These are phyloP conservation scores for Chlorella vulgaris DNA, from an alignment of 139 green algal genomes.

Conservation along the genomic window DNA sequence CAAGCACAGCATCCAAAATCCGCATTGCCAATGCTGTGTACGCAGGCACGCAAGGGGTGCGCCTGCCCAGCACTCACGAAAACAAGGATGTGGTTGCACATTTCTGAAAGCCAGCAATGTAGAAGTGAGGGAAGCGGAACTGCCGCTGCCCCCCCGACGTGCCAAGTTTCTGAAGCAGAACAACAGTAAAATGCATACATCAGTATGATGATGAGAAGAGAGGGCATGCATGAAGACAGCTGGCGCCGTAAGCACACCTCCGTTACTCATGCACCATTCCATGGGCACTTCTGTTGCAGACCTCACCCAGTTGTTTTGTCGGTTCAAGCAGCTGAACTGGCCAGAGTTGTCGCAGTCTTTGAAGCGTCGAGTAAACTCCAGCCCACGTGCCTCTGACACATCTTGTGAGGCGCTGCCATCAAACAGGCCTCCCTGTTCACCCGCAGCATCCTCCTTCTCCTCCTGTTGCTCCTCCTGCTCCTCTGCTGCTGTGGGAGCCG, in stretches of 20 bases:
- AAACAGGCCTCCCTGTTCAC: background rate
- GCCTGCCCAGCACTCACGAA: background rate
- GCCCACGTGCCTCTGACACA: background rate
- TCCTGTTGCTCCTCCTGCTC: background rate
- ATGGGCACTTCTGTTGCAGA: too few relatives aligned
- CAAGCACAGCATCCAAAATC: too few relatives aligned
- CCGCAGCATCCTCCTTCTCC: background rate
- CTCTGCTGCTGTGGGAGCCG: too few relatives aligned
- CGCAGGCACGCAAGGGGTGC: too few relatives aligned
- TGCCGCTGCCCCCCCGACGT: background rate
- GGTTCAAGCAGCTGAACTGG: background rate
- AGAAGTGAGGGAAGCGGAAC: slow-evolving; percentile 30
- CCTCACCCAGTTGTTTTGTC: slow-evolving; percentile 3
- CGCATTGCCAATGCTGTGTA: too few relatives aligned
- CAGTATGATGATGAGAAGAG: background rate
- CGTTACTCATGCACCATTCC: too few relatives aligned
- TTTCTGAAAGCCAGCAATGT: slow-evolving; percentile 18
- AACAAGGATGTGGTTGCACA: slow-evolving; percentile 17
- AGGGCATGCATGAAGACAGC: background rate
- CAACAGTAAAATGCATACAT: too few relatives aligned
- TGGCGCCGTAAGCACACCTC: too few relatives aligned
- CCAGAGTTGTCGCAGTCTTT: background rate
- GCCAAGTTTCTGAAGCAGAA: background rate
- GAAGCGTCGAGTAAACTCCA: background rate
- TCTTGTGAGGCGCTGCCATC: background rate